Evolutionary conservation across 2,329 filamentous ascomycete species (phyloP).

Genomic region (Fusarium napiforme): DNA sequence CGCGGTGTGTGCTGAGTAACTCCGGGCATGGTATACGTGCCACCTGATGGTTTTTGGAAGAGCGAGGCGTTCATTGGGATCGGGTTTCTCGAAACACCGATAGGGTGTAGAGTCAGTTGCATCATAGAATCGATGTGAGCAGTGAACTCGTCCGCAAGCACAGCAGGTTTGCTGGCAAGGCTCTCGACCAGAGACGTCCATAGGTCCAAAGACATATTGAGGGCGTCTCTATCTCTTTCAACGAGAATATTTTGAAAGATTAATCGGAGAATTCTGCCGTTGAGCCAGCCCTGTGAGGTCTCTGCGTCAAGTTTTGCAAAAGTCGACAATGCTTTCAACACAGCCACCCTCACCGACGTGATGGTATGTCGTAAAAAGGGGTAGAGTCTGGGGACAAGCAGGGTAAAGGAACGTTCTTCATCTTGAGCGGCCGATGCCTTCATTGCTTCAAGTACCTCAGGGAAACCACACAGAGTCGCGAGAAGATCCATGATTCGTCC

Average conservation of each 20-base stretch:
- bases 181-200: conserved; percentile 83
- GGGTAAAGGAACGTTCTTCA: conserved; percentile 87
- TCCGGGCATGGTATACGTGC: conserved; percentile 73
- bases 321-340: conserved; percentile 90
- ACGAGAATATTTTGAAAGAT: conserved; percentile 96
- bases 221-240: conserved; percentile 85
- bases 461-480: conserved; percentile 94
- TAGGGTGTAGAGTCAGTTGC: conserved; percentile 86
- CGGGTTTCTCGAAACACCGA: conserved; percentile 90
- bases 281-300: conserved; percentile 88
- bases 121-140: conserved; percentile 84
- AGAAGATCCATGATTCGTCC: conserved; percentile 98
- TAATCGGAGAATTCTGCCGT: conserved; percentile 85
- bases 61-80: conserved; percentile 90
- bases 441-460: conserved; percentile 92
- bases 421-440: conserved; percentile 86
- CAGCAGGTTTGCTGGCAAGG: conserved; percentile 70
- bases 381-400: conserved; percentile 92
- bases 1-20: conserved; percentile 56
- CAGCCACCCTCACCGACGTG: conserved; percentile 91
- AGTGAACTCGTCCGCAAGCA: conserved; percentile 78
- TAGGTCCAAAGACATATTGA: conserved; percentile 85
- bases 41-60: conserved; percentile 93
- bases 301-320: conserved; percentile 89
- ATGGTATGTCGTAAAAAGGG: conserved; percentile 98